Evolutionary conservation across 768 basidiomycete genomes (phyloP).

Genomic region (Auricularia cornea): DNA sequence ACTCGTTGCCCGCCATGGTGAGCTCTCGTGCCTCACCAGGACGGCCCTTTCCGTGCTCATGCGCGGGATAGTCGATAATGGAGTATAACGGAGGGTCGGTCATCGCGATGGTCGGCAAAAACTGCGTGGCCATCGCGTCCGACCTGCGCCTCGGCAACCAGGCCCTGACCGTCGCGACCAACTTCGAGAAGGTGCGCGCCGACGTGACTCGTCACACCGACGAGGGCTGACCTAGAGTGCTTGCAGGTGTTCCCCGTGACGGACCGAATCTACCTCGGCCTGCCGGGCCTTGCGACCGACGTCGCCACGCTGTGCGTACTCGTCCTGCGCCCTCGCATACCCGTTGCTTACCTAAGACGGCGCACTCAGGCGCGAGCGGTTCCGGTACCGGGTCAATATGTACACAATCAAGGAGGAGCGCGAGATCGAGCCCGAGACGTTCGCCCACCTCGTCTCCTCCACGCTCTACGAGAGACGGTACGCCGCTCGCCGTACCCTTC

Average conservation of each 20-base stretch:
- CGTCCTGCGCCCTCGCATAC: not conserved
- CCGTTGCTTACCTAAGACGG: not conserved
- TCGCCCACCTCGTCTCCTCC: slow-evolving; percentile 90
- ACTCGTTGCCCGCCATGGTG: not conserved
- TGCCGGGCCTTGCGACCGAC: slow-evolving; percentile 90
- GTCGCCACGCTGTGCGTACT: slow-evolving; percentile 71
- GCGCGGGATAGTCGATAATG: slow-evolving; percentile 64
- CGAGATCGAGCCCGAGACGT: slow-evolving; percentile 92
- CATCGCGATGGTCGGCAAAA: slow-evolving; percentile 98
- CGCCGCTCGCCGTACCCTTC: slow-evolving; percentile 4
- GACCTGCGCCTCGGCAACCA: slow-evolving; percentile 89
- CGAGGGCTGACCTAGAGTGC: too few relatives aligned
- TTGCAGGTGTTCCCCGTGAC: slow-evolving; percentile 91
- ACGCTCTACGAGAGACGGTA: slow-evolving; percentile 87
- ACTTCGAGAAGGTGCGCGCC: slow-evolving; percentile 81
- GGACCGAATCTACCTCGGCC: slow-evolving; percentile 83
- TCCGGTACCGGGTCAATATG: slow-evolving; percentile 95
- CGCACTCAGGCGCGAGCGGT: slow-evolving; percentile 66
- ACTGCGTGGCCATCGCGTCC: slow-evolving; percentile 96
- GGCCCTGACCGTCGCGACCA: slow-evolving; percentile 74
- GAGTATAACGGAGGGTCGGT: slow-evolving; percentile 96
- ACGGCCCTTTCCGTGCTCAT: not conserved
- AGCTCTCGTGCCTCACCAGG: not conserved
- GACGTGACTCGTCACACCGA: too few relatives aligned
- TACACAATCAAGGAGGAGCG: slow-evolving; percentile 99